A percentile compares a stretch with the other conserved stretches of the same genome.
Evolutionary conservation across 202 grass and related monocot genomes (phyloP).

Genomic region (Bolboschoenoplectus hybrid): DNA sequence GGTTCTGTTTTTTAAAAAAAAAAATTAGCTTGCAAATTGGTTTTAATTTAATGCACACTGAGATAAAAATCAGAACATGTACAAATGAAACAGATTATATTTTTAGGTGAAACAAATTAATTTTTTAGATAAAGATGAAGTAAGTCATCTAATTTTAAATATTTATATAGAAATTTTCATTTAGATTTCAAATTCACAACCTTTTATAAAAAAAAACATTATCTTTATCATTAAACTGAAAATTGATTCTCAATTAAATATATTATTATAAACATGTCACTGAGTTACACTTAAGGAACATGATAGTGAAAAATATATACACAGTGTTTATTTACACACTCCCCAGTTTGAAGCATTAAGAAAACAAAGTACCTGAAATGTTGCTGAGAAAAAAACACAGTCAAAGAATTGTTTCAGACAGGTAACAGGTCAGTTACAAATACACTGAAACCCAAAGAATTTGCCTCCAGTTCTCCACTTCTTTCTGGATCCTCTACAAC

Average conservation of each 20-base stretch:
- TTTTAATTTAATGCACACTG: background rate
- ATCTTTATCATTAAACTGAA: too few species aligned
- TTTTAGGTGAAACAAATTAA: too few species aligned
- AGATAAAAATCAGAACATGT: background rate
- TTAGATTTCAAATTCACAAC: too few species aligned
- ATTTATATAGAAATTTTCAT: too few species aligned
- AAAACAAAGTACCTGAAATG: background rate
- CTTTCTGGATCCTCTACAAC: background rate
- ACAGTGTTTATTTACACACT: background rate
- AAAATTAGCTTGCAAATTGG: background rate
- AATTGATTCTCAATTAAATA: too few species aligned
- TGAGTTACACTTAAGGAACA: background rate
- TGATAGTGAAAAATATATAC: background rate
- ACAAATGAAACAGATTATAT: background rate
- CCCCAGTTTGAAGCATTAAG: background rate
- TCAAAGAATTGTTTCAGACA: background rate
- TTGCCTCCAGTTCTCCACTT: background rate
- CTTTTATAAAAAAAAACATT: too few species aligned
- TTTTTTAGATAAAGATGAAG: too few species aligned
- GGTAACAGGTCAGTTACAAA: slow-evolving; percentile 14
- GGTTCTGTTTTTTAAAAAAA: background rate
- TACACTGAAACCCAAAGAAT: background rate
- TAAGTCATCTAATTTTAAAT: too few species aligned
- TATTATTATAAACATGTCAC: slow-evolving; percentile 16
- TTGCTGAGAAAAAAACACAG: background rate